phyloP scores from a whole-genome alignment of 2,329 filamentous ascomycete genomes.

The Alternaria angustiovoidea region DNA sequence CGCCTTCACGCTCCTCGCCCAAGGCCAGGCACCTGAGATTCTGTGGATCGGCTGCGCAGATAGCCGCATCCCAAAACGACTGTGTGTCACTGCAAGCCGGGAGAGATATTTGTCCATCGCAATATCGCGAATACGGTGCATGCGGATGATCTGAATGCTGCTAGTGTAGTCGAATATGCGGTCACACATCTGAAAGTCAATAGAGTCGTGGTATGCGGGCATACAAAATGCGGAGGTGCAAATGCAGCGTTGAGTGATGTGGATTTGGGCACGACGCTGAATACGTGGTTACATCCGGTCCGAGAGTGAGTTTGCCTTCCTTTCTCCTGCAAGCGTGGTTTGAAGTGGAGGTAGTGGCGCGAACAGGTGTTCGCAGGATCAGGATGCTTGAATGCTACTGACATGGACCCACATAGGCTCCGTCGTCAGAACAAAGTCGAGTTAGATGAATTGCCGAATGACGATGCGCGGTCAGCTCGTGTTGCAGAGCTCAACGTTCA shows the following conservation, averaged over 20 bases:
- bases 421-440: constrained; percentile 62
- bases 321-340: not conserved
- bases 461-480: constrained; percentile 63
- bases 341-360: not conserved
- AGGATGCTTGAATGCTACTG: not conserved
- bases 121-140: constrained; percentile 78
- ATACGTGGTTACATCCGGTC: constrained; percentile 68
- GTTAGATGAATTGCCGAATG: constrained; percentile 56
- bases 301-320: constrained; percentile 46
- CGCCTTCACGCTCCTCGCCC: constrained; percentile 73
- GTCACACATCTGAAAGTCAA: constrained; percentile 74
- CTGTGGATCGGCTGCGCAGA: constrained; percentile 91
- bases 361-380: not conserved
- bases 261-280: constrained; percentile 64
- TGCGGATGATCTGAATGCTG: constrained; percentile 72
- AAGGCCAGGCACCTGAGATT: constrained; percentile 71
- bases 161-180: constrained; percentile 80
- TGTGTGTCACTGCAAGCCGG: constrained; percentile 78
- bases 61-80: constrained; percentile 83
- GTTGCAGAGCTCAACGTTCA: constrained; percentile 81
- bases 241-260: constrained; percentile 63
- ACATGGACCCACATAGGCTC: constrained; percentile 39
- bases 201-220: constrained; percentile 68
- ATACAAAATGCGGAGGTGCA: constrained; percentile 68
- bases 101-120: constrained; percentile 87